Percentiles rank a stretch among this genome's conserved stretches.
phyloP scores from a whole-genome alignment of 164 flowering plant species.

The Akebia trifoliata region DNA sequence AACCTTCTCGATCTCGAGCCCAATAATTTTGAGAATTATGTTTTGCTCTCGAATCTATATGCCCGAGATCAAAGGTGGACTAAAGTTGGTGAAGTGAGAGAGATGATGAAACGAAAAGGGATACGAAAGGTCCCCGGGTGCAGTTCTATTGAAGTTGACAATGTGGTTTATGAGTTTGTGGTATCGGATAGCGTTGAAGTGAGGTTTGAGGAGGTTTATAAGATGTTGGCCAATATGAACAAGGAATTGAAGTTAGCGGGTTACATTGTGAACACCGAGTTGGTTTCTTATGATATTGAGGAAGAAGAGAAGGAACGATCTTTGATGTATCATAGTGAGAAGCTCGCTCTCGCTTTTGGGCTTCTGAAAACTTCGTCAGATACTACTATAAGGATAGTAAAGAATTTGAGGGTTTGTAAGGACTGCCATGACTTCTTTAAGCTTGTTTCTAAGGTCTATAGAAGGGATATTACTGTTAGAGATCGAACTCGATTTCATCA shows the following conservation, averaged over 20 bases:
- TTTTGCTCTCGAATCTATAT: slow-evolving; percentile 22
- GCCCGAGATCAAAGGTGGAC: slow-evolving; percentile 23
- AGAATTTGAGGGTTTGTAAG: slow-evolving; percentile 26
- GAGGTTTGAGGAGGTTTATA: slow-evolving; percentile 18
- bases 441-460: slow-evolving; percentile 23
- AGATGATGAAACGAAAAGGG: slow-evolving; percentile 17
- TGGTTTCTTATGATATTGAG: slow-evolving; percentile 27
- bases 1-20: slow-evolving; percentile 28
- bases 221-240: slow-evolving; percentile 18
- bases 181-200: slow-evolving; percentile 17
- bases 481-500: slow-evolving; percentile 29
- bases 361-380: slow-evolving; percentile 14
- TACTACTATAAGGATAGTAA: slow-evolving; percentile 23
- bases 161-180: slow-evolving; percentile 26
- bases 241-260: slow-evolving; percentile 19
- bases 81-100: slow-evolving; percentile 21
- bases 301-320: slow-evolving; percentile 31
- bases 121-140: slow-evolving; percentile 22
- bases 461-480: slow-evolving; percentile 22
- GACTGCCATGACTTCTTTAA: slow-evolving; percentile 31
- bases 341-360: slow-evolving; percentile 30
- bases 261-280: slow-evolving; percentile 20
- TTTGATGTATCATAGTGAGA: slow-evolving; percentile 29
- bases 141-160: no score
- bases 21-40: slow-evolving; percentile 23